Evolutionary conservation across 805 yeast genomes (phyloP).

Genomic region (Candida adriatica): DNA sequence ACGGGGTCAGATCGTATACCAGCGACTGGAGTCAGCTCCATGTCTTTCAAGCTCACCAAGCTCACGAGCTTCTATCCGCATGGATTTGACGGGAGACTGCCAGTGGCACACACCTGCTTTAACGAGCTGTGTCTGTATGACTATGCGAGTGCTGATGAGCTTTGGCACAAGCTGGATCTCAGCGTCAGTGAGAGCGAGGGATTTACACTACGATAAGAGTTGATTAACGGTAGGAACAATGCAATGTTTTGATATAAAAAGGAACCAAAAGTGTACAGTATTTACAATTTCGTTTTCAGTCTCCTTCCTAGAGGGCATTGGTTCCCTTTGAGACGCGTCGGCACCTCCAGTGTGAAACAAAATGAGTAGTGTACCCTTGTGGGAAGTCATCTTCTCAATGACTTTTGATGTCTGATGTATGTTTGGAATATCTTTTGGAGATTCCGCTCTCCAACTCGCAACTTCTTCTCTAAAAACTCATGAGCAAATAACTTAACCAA

Average conservation of each 20-base stretch:
- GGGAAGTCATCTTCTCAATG: slow-evolving; percentile 8
- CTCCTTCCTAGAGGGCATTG: slow-evolving; percentile 6
- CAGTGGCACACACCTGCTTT: slow-evolving; percentile 91
- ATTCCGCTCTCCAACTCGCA: neutral
- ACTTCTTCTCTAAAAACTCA: neutral
- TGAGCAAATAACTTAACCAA: slow-evolving; percentile 52
- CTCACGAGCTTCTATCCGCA: slow-evolving; percentile 25
- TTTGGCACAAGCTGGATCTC: slow-evolving; percentile 48
- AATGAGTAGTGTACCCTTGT: slow-evolving; percentile 11
- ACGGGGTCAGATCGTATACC: slow-evolving; percentile 93
- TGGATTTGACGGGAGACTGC: slow-evolving; percentile 44
- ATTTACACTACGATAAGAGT: slow-evolving; percentile 49
- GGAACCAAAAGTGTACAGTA: slow-evolving; percentile 15
- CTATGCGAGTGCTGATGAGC: slow-evolving; percentile 48
- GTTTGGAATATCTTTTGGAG: slow-evolving; percentile 2
- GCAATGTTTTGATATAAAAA: slow-evolving; percentile 14
- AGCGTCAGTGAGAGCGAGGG: slow-evolving; percentile 83
- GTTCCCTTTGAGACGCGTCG: no score
- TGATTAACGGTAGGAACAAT: slow-evolving; percentile 8
- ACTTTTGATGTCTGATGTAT: slow-evolving; percentile 2
- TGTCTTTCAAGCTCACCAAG: slow-evolving; percentile 65
- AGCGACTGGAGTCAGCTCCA: slow-evolving; percentile 79
- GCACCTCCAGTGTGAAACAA: slow-evolving; percentile 3
- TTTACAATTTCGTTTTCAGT: slow-evolving; percentile 15
- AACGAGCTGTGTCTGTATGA: slow-evolving; percentile 78